Evolutionary conservation across 371 early-diverging fungal species (phyloP), one percentile per base, ranked within the genome.

Genomic region (Mortierella polycephala): DNA sequence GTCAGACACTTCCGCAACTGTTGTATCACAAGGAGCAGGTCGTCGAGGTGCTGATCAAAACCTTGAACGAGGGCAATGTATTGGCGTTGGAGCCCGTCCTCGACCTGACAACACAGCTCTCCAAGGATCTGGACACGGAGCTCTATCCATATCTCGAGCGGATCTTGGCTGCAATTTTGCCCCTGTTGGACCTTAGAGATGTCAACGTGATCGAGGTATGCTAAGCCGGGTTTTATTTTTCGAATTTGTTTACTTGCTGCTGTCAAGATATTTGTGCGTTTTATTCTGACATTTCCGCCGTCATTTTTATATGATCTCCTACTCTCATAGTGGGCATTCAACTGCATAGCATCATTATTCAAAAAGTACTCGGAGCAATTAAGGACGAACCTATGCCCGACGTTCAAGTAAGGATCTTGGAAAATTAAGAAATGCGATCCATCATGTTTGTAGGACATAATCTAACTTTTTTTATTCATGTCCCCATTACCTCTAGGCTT

Each of bases 91-190:
- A 94, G 68, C 94, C 96, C 39, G 69, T 75, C 51, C 53, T 67
- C 75, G 93, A 95, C 63, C 79, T 97, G 60, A 85, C 92, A 1
- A 90, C 92, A 5, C 88, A 91, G 40, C 83, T 99, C 40, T 93
- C 96, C 10, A 92, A 90, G 70, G 99, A 99, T 82, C 85, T 99
- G 23, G 95, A 95, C 81, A 93, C 92, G 11, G 98, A 98, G 67
- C 91, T 97, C 40, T 92, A 89, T 71, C 90, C 91, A n/a, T 90
- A 92, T 73, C 95, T 94, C 72, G 85, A 86, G 47, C 69, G 84
- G 6, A 67, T 96, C 37, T 68, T 95, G 23, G 65, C 73, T 1
- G 76, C 86, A 9, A 88, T 96, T 21, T 62, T 90, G 56, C 87
- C 87, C 21, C 76, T 95, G 40, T 88, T 94, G 41, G 85, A 88